These are phyloP conservation scores for Phlebiopsis flavidoalba DNA, from an alignment of 768 basidiomycete genomes.

Conservation along the genomic window DNA sequence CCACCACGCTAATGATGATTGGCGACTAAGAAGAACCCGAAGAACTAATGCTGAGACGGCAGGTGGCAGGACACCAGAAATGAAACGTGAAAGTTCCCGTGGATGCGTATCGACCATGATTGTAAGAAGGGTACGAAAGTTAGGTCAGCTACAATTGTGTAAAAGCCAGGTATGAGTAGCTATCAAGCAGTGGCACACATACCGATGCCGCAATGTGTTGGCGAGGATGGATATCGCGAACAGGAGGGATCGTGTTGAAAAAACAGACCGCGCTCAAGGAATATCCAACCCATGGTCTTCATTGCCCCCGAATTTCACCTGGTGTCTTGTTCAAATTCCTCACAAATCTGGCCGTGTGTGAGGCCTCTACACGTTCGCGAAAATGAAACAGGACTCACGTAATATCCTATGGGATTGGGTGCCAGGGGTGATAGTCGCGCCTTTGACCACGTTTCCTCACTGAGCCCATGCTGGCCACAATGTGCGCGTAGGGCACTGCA, in stretches of 20 bases:
- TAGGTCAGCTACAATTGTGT: slow-evolving; percentile 41
- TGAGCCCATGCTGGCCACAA: slow-evolving; percentile 71
- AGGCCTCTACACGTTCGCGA: background rate
- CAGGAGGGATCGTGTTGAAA: slow-evolving; percentile 91
- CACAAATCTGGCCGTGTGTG: slow-evolving; percentile 63
- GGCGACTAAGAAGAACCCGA: slow-evolving; percentile 92
- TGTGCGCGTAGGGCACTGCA: slow-evolving; percentile 82
- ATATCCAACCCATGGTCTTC: slow-evolving; percentile 69
- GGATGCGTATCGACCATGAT: slow-evolving; percentile 62
- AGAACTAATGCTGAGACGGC: slow-evolving; percentile 80
- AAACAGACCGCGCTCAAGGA: slow-evolving; percentile 80
- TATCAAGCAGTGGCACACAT: slow-evolving; percentile 21
- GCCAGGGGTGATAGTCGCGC: slow-evolving; percentile 68
- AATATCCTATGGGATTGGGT: slow-evolving; percentile 87
- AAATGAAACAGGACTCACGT: slow-evolving; percentile 36
- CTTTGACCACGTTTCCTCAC: slow-evolving; percentile 67
- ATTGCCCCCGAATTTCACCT: slow-evolving; percentile 60
- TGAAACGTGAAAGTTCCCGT: slow-evolving; percentile 67
- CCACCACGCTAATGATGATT: slow-evolving; percentile 84
- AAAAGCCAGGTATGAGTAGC: background rate
- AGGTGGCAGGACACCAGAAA: slow-evolving; percentile 93
- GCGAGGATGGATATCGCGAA: slow-evolving; percentile 88
- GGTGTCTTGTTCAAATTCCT: slow-evolving; percentile 78
- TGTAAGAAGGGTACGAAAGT: slow-evolving; percentile 72
- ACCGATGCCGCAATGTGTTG: slow-evolving; percentile 84